phyloP scores from a whole-genome alignment of 495 filamentous ascomycete species.

The Talaromyces stipitatus region DNA sequence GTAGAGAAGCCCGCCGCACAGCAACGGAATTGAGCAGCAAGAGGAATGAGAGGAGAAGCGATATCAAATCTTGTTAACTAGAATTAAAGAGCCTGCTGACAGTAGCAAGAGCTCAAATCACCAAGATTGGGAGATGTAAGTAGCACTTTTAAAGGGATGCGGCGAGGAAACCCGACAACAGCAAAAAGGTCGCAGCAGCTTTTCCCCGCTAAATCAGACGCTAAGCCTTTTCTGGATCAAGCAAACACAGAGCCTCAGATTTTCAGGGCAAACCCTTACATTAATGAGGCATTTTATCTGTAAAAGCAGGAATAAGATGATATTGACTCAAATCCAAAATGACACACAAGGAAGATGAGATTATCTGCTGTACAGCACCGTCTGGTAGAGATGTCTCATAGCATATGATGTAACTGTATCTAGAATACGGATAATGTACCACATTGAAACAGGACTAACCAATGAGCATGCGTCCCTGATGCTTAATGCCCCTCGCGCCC shows the following conservation, averaged over 20 bases:
- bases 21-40: background rate
- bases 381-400: background rate
- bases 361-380: background rate
- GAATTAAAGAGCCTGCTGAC: background rate
- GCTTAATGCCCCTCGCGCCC: background rate
- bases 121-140: background rate
- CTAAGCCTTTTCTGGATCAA: constrained; percentile 1
- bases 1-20: background rate
- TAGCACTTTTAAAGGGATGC: background rate
- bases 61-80: background rate
- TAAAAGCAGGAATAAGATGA: background rate
- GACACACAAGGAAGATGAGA: background rate
- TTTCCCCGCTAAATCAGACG: constrained; percentile 1
- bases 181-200: background rate
- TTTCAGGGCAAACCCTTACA: background rate
- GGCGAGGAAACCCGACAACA: background rate
- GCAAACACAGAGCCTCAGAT: background rate
- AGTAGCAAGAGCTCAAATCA: background rate
- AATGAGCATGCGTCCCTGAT: background rate
- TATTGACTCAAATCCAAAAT: background rate
- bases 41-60: background rate
- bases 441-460: background rate
- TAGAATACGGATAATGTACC: background rate
- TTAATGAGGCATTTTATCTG: background rate
- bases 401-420: constrained; percentile 2